Evolutionary conservation across 768 basidiomycete genomes (phyloP).

Genomic region (Mycena maculata): DNA sequence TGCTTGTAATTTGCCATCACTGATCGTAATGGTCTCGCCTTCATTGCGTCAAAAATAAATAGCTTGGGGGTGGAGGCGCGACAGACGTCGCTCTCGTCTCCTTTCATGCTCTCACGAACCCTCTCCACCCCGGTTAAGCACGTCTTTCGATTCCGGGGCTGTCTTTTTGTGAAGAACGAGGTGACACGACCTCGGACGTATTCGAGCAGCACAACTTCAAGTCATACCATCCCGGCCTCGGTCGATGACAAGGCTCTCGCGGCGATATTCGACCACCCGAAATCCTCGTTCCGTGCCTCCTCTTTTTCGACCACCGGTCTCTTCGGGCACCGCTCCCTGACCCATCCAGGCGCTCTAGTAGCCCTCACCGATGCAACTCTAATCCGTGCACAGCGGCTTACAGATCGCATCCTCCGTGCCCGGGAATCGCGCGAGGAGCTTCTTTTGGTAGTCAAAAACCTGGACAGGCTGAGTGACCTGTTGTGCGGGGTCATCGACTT

Average conservation of each 20-base stretch:
- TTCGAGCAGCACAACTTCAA: slow-evolving; percentile 27
- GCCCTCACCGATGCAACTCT: slow-evolving; percentile 84
- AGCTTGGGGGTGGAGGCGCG: neutral
- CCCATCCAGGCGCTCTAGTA: slow-evolving; percentile 74
- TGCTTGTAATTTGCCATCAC: neutral
- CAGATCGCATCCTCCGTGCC: slow-evolving; percentile 83
- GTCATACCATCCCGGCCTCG: slow-evolving; percentile 67
- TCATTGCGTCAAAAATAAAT: slow-evolving; percentile 29
- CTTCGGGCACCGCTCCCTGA: slow-evolving; percentile 83
- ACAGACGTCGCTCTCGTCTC: slow-evolving; percentile 10
- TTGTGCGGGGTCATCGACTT: slow-evolving; percentile 97
- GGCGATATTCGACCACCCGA: slow-evolving; percentile 78
- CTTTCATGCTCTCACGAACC: slow-evolving; percentile 57
- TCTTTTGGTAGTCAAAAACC: slow-evolving; percentile 90
- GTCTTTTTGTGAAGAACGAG: slow-evolving; percentile 50
- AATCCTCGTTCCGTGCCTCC: slow-evolving; percentile 48
- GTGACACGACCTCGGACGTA: slow-evolving; percentile 29
- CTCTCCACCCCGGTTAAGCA: slow-evolving; percentile 49
- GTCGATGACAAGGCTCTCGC: slow-evolving; percentile 74
- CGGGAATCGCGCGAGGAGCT: slow-evolving; percentile 80
- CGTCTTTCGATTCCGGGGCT: slow-evolving; percentile 56
- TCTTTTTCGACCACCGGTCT: slow-evolving; percentile 76
- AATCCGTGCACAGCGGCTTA: slow-evolving; percentile 82
- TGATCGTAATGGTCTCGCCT: slow-evolving; percentile 22
- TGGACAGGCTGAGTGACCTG: slow-evolving; percentile 96